Evolutionary conservation across 768 basidiomycete genomes (phyloP), one percentile per base, ranked within the genome.

Genomic region (Atractiella rhizophila): DNA sequence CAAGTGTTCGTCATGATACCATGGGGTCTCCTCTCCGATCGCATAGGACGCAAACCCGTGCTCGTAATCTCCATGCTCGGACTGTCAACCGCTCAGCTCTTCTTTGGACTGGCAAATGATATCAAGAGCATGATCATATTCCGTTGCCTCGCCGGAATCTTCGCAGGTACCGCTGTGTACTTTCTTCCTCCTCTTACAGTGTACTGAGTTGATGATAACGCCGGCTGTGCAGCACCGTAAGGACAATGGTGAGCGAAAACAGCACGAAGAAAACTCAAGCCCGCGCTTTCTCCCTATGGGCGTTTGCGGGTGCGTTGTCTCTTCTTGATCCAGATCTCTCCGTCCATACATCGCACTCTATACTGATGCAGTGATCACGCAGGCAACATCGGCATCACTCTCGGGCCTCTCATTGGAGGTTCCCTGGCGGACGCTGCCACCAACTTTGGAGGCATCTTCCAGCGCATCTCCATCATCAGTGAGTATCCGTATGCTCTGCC

Each of bases 231-330:
- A n/a, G n/a, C n/a, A 48, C 47, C 4, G 42, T 42, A 4, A 32
- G 47, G n/a, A 45, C 44, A 19, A 49, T 49, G 45, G 31, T 44
- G 9, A 38, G 40, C 28, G 48, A 49, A 38, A 49, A 40, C 45
- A 35, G 32, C 21, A 46, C 48, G 8, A 26, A 34, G 4, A 34
- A 34, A 27, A 46, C 45, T 10, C 48, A 49, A 35, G 48, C 48
- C 16, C 39, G 41, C 15, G 39, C 48, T 5, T 49, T 46, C 45
- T 37, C 45, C 28, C 37, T 39, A 12, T 46, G 43, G 27, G 36
- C 45, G 15, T 49, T 46, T 27, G 45, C 35, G 5, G n/a, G n/a
- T n/a, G n/a, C n/a, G n/a, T n/a, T n/a, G n/a, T n/a, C n/a, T n/a
- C n/a, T n/a, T n/a, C n/a, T n/a, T n/a, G n/a, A n/a, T n/a, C n/a